A percentile compares a stretch with the other conserved stretches of the same genome.
phyloP scores from a whole-genome alignment of 2,329 filamentous ascomycete species.

The Pseudogymnoascus sp. region DNA sequence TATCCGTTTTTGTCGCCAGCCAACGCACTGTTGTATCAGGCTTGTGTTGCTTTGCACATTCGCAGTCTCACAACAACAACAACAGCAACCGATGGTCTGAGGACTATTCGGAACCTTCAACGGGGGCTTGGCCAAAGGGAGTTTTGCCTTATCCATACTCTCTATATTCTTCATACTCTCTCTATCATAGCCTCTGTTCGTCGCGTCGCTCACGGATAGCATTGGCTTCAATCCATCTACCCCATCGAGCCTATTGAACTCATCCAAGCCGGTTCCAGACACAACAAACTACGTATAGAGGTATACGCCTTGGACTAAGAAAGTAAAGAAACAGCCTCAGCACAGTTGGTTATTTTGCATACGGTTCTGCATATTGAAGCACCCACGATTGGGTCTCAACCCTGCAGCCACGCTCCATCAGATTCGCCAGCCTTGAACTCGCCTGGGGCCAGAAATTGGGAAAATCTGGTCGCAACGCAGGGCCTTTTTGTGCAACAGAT shows the following conservation, averaged over 20 bases:
- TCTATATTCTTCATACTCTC: neutral
- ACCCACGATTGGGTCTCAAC: neutral
- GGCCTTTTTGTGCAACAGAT: neutral
- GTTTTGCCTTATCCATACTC: neutral
- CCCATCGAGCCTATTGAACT: neutral
- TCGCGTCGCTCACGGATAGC: neutral
- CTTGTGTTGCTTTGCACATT: neutral
- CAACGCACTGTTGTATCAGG: slow-evolving; percentile 3
- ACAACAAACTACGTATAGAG: neutral
- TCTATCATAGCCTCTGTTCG: neutral
- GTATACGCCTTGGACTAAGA: neutral
- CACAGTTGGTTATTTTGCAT: slow-evolving; percentile 2
- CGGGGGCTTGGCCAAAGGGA: neutral
- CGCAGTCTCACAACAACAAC: neutral
- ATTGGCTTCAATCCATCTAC: neutral
- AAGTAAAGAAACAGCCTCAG: neutral
- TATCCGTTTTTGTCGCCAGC: neutral
- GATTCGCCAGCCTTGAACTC: slow-evolving; percentile 4
- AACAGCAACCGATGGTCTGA: neutral
- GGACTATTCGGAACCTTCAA: neutral
- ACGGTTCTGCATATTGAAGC: neutral
- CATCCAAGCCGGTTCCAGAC: neutral
- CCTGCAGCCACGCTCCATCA: neutral
- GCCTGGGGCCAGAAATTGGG: neutral
- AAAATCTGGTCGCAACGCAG: neutral